Base-by-base conservation (phyloP, 1,284 basidiomycete species). In the Neotropicomus parvogracilis region DNA sequence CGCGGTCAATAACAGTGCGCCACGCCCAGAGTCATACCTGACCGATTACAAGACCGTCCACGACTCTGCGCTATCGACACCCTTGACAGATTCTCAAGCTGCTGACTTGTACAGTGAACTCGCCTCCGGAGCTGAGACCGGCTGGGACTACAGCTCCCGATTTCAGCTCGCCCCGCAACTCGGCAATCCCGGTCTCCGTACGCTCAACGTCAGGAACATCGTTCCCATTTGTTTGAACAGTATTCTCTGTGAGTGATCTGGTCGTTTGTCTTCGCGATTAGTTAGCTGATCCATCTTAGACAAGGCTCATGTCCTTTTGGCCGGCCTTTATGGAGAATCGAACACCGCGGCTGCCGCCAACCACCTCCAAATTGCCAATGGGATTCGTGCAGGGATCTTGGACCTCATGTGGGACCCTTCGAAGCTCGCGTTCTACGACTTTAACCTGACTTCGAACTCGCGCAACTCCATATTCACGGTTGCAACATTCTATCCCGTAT, bases 381-480 rank as follows among this genome's bases (percentile, higher is more conserved):
- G 70, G 5, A 72, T 91, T 37, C 78, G 79, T 48, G 73, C 67
- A 2, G 91, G 84, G 0, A 81, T 97, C 50, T 70, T 95, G 35
- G 94, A 97, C 63, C 77, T 97, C 12, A 76, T 83, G 67, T 97
- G 93, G 93, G 88, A 95, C 62, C 56, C 80, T 0, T 68, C 70
- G 3, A 91, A 89, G 73, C 74, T 91, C 24, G 90, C 84, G 4
- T 95, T 94, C 71, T 95, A 95, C 65, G 91, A 93, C 67, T 94
- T 84, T 68, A 90, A 91, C 67, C 67, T 83, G 38, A 83, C 79
- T 3, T 76, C 80, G 4, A 81, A 83, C 50, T 62, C 75, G 9
- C 80, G 85, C 47, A 84, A 81, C 52, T 64, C 62, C 19, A 64
- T 90, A 40, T 93, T 84, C 69, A 81, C 79, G 13, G 75, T 72